These are phyloP conservation scores for Cutaneotrichosporon sp. DNA, from an alignment of 1,284 basidiomycete species.

Conservation along the genomic window DNA sequence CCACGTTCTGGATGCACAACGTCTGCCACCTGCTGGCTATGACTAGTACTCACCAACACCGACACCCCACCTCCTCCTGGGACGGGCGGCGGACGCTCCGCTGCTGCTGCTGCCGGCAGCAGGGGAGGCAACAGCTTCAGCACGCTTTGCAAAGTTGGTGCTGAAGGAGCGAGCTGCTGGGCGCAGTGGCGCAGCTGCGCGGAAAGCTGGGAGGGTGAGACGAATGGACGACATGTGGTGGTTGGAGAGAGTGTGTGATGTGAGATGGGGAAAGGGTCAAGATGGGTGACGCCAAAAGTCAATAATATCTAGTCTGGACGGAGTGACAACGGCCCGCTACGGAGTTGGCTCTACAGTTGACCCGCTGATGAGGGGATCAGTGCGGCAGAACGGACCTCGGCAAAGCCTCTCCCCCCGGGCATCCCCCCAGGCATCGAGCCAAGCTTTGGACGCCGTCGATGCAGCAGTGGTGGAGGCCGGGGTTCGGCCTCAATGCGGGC, in stretches of 20 bases:
- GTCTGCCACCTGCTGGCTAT: too few relatives aligned
- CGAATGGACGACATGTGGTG: slow-evolving; percentile 7
- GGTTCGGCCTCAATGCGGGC: too few relatives aligned
- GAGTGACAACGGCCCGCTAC: too few relatives aligned
- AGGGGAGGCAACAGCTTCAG: not conserved
- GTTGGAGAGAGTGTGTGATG: not conserved
- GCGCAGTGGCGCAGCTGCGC: not conserved
- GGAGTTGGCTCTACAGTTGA: too few relatives aligned
- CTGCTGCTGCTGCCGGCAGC: not conserved
- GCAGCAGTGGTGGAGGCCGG: too few relatives aligned
- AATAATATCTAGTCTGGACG: too few relatives aligned
- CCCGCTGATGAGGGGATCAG: too few relatives aligned
- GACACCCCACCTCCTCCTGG: slow-evolving; percentile 1
- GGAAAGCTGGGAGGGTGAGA: slow-evolving; percentile 8
- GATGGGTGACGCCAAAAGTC: too few relatives aligned
- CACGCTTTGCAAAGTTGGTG: not conserved
- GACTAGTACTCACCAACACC: slow-evolving; percentile 7
- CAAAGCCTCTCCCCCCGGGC: not conserved
- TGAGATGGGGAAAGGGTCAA: too few relatives aligned
- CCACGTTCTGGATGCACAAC: too few relatives aligned
- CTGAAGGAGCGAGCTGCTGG: not conserved
- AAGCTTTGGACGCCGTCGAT: too few relatives aligned
- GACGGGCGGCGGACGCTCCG: not conserved
- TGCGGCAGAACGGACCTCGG: not conserved
- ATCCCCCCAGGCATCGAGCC: too few relatives aligned